Evolutionary conservation across 106 monocot species (phyloP), one percentile per base, ranked within the genome.

Genomic region (Apostasia ramifera): DNA sequence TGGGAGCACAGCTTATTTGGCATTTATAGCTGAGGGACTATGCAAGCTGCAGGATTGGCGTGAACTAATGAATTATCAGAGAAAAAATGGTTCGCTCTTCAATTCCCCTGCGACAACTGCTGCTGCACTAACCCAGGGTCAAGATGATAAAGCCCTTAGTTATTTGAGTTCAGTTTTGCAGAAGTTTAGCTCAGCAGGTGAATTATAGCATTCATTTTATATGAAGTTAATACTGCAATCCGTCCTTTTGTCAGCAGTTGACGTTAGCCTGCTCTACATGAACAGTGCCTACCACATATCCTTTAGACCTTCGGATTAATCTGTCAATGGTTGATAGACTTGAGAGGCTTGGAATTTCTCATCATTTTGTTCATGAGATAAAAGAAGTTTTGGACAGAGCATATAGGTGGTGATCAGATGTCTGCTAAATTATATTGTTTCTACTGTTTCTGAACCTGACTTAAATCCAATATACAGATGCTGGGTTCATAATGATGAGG

Each of bases 101-200:
- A 87, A 89, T 67, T 92, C 89, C 47, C 95, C 95, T 59, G 84
- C 95, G 9, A 73, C 92, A 39, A 97, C 95, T 54, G 89, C 92
- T 81, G 84, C 79, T 77, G 78, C 77, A 69, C 37, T 92, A 41
- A 58, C 41, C 56, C 77, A 83, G 66, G 2, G 49, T 66, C 50
- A 70, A 57, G 72, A 92, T 82, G 76, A 59, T 8, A 87, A 84
- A 76, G 78, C 84, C 60, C 62, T 87, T 39, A 61, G 79, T 13
- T 97, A 97, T 55, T 72, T 97, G 73, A 45, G 26, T 65, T 61
- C 67, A 4, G 69, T 85, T 40, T 8, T 87, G 58, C 47, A 66
- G 59, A 82, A 71, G 67, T 89, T 73, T 81, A 92, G 86, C 40
- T 75, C 74, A 77, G 71, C 92, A 82, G 95, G 95, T 97, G 57